These are phyloP conservation scores for Cladosporium sp. DNA, from an alignment of 2,329 filamentous ascomycete species.

Conservation along the genomic window DNA sequence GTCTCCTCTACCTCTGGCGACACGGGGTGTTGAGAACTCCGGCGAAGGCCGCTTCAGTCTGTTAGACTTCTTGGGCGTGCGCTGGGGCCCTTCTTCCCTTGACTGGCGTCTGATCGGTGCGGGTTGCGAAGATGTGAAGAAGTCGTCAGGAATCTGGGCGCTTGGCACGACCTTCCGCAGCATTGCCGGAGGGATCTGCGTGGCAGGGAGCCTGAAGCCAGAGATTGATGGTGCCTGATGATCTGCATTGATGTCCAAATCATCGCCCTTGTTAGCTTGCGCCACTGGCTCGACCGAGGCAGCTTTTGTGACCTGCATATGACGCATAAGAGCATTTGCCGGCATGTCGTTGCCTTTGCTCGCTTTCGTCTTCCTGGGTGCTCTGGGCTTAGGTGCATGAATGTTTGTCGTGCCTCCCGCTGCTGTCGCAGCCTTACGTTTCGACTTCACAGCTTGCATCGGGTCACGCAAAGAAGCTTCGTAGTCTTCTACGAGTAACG, in stretches of 20 bases:
- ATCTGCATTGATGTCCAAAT: neutral
- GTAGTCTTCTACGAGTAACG: conserved; percentile 63
- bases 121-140: neutral
- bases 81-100: conserved; percentile 7
- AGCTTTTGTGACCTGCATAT: conserved; percentile 18
- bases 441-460: conserved; percentile 24
- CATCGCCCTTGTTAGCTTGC: neutral
- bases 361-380: conserved; percentile 15
- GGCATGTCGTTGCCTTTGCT: conserved; percentile 12
- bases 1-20: conserved; percentile 20
- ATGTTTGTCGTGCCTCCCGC: conserved; percentile 16
- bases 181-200: neutral
- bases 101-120: neutral
- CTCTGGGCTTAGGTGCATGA: conserved; percentile 16
- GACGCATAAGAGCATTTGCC: conserved; percentile 18
- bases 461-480: conserved; percentile 41
- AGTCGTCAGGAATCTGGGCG: neutral
- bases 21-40: conserved; percentile 22
- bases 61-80: conserved; percentile 20
- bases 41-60: conserved; percentile 25
- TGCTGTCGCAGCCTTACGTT: conserved; percentile 23
- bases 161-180: neutral
- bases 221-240: conserved; percentile 12
- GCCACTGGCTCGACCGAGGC: neutral
- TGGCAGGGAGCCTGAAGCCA: conserved; percentile 2